Base-by-base conservation (phyloP, 192 early-diverging fungal species). In the Linnemannia elongata region DNA sequence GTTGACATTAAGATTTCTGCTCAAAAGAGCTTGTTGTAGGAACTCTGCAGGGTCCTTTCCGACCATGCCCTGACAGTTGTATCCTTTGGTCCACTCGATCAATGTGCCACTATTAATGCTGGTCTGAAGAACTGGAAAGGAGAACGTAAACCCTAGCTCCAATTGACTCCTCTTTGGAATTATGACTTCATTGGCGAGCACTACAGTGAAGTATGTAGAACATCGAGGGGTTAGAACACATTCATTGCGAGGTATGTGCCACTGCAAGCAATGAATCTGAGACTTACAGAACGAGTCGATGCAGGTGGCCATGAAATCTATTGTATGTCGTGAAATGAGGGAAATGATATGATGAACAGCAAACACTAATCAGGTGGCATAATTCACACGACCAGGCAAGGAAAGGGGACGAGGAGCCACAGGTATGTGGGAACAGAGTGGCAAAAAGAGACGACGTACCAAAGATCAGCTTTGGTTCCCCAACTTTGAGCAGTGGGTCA, bases 101-200 rank as follows among this genome's bases (percentile, higher is more conserved):
- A 95, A 83, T 52, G 81, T 88, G 44, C 95, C 95, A 35, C 92
- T 91, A 69, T 93, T 88, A 71, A 95, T 92, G 77, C 90, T 87
- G 6, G 92, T 92, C 82, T 99, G 98, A 72, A 91, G 85, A 69
- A 98, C 94, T 22, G 98, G 97, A 88, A 98, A 99, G 38, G 95
- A 97, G 87, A 99, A 98, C 9, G 98, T 99, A 88, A 96, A 99
- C 49, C 98, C 98, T 33, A 95, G 89, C n/a, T 88, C 85, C 41
- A 93, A 27, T 42, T 57, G 70, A 13, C 70, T 42, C 38, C 18
- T 38, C 22, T 49, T 68, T 18, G 71, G 54, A 1, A 73, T 54
- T 4, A 18, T 36, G 24, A 44, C 72, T 1, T 45, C 55, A 44
- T 80, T 36, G 8, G 54, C 78, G 27, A 57, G 36, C 45, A 73